These are phyloP conservation scores for Starmerella asiatica DNA, from an alignment of 805 yeast genomes.

Conservation along the genomic window DNA sequence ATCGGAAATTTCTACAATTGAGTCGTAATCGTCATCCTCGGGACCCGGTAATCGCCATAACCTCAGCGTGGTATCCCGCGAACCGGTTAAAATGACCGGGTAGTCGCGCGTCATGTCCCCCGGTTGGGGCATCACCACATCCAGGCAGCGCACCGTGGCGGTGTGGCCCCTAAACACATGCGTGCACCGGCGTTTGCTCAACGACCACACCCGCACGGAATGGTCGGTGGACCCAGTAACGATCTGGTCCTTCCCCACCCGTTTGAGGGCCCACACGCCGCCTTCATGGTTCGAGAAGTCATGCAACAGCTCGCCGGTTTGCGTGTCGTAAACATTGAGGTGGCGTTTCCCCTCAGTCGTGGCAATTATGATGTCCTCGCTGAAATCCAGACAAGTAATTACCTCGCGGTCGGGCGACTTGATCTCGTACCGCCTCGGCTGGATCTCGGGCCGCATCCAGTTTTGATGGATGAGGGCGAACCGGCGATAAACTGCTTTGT, in stretches of 20 bases:
- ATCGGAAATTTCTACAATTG: slow-evolving; percentile 8
- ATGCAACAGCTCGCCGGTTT: slow-evolving; percentile 49
- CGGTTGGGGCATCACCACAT: slow-evolving; percentile 55
- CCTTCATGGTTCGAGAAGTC: slow-evolving; percentile 83
- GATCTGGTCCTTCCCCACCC: slow-evolving; percentile 52
- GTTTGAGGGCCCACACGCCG: slow-evolving; percentile 97
- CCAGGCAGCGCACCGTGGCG: slow-evolving; percentile 85
- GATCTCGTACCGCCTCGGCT: slow-evolving; percentile 59
- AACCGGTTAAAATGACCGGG: slow-evolving; percentile 74
- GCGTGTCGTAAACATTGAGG: slow-evolving; percentile 68
- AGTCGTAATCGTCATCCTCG: slow-evolving; percentile 26
- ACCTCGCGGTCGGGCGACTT: slow-evolving; percentile 36
- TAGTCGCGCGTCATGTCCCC: slow-evolving; percentile 40
- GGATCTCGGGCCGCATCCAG: slow-evolving; percentile 67
- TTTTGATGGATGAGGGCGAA: slow-evolving; percentile 44
- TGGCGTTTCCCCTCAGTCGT: slow-evolving; percentile 72
- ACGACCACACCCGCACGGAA: slow-evolving; percentile 87
- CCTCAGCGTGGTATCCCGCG: slow-evolving; percentile 72
- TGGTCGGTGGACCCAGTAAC: slow-evolving; percentile 94
- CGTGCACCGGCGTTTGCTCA: slow-evolving; percentile 70
- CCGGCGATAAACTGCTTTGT: slow-evolving; percentile 48
- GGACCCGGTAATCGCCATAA: slow-evolving; percentile 64
- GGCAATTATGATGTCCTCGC: slow-evolving; percentile 76
- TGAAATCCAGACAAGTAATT: slow-evolving; percentile 91
- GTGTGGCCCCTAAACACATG: slow-evolving; percentile 86